Conservation (phyloP, 371 early-diverging fungal species). For the Dichotomocladium elegans region DNA sequence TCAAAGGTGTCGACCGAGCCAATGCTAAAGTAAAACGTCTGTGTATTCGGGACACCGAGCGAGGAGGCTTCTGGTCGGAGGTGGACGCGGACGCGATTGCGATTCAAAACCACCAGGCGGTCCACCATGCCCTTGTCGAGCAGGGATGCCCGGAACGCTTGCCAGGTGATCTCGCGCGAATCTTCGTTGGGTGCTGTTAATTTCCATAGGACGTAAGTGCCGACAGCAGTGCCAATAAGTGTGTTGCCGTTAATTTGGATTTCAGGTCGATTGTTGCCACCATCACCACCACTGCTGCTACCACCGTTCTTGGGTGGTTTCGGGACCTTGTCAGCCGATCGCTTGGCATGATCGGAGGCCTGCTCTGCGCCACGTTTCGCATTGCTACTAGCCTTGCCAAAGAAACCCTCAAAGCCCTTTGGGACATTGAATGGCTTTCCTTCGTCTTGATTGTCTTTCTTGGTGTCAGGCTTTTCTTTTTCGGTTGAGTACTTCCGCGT, state of each 20-base stretch:
- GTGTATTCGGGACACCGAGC: slow-evolving; percentile 30
- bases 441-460: slow-evolving; percentile 21
- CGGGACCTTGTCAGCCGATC: slow-evolving; percentile 7
- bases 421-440: slow-evolving; percentile 21
- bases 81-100: slow-evolving; percentile 75
- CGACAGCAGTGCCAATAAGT: slow-evolving; percentile 48
- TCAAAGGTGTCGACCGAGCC: slow-evolving; percentile 97
- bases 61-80: slow-evolving; percentile 69
- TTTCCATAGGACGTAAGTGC: slow-evolving; percentile 54
- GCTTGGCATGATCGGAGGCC: slow-evolving; percentile 7
- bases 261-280: slow-evolving; percentile 20
- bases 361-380: slow-evolving; percentile 6
- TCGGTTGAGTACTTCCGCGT: slow-evolving; percentile 4
- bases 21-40: slow-evolving; percentile 77
- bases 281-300: slow-evolving; percentile 1
- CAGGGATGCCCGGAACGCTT: slow-evolving; percentile 84
- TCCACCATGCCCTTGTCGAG: slow-evolving; percentile 93
- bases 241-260: slow-evolving; percentile 41
- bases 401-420: slow-evolving; percentile 43
- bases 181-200: slow-evolving; percentile 44
- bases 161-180: slow-evolving; percentile 81
- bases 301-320: slow-evolving; percentile 1
- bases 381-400: slow-evolving; percentile 19
- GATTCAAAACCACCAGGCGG: slow-evolving; percentile 83
- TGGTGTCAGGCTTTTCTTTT: slow-evolving; percentile 13